phyloP scores from a whole-genome alignment of 129 eudicot genomes.

The Sambucus nigra region DNA sequence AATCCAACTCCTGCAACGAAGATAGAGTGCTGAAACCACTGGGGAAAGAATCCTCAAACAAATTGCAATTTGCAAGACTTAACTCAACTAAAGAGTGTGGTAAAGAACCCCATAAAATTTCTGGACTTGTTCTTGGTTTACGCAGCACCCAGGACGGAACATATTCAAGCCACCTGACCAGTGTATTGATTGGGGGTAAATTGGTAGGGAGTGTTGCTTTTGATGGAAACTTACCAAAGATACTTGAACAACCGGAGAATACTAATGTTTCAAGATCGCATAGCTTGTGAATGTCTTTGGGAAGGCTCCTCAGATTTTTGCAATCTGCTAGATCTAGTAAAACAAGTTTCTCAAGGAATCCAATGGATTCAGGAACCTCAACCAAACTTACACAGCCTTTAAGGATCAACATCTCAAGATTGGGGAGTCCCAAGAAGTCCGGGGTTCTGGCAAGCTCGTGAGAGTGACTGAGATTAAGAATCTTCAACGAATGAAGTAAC shows the following conservation, averaged over 20 bases:
- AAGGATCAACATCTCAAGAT: neutral
- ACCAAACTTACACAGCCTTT: neutral
- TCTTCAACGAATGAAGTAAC: conserved; percentile 4
- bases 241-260: conserved; percentile 7
- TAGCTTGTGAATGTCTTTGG: neutral
- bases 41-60: conserved; percentile 1
- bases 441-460: neutral
- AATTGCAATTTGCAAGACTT: conserved; percentile 2
- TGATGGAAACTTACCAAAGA: neutral
- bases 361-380: conserved; percentile 4
- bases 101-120: neutral
- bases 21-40: neutral
- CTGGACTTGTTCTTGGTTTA: neutral
- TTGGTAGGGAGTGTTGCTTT: neutral
- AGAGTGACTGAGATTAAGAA: conserved; percentile 12
- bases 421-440: neutral
- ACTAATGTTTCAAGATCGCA: neutral
- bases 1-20: neutral
- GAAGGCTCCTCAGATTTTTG: conserved; percentile 6
- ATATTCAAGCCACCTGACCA: neutral
- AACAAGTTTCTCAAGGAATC: neutral
- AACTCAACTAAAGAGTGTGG: neutral
- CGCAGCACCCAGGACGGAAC: neutral
- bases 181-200: neutral
- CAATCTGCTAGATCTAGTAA: conserved; percentile 1